A percentile compares a stretch with the other conserved stretches of the same genome.
phyloP scores from a whole-genome alignment of 2,329 filamentous ascomycete genomes.

The Alternaria hordeiaustralica region DNA sequence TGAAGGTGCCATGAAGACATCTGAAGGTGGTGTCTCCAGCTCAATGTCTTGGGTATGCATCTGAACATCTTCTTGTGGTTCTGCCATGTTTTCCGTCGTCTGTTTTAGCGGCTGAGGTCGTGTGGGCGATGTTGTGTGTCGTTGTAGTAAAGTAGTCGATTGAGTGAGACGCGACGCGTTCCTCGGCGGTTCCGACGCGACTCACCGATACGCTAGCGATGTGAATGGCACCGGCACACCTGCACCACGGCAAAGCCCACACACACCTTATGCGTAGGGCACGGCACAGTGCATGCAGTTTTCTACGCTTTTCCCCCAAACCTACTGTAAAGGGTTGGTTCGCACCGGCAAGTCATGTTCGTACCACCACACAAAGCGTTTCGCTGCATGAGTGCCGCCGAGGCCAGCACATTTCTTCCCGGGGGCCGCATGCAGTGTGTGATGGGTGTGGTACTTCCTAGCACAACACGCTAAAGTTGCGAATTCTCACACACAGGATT shows the following conservation, averaged over 20 bases:
- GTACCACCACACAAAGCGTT: slow-evolving; percentile 7
- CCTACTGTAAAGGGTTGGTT: slow-evolving; percentile 19
- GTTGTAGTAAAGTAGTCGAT: slow-evolving; percentile 9
- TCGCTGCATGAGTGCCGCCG: slow-evolving; percentile 5
- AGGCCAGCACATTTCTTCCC: not conserved
- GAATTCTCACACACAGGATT: not conserved
- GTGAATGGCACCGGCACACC: slow-evolving; percentile 5
- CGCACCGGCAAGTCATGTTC: not conserved
- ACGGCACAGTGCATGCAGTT: slow-evolving; percentile 33
- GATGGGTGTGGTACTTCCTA: not conserved
- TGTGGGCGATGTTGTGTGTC: not conserved
- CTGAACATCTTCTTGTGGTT: slow-evolving; percentile 35
- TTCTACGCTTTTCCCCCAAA: slow-evolving; percentile 17
- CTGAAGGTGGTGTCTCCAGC: slow-evolving; percentile 43
- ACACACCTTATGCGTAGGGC: slow-evolving; percentile 13
- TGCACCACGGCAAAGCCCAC: slow-evolving; percentile 3
- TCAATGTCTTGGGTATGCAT: slow-evolving; percentile 47
- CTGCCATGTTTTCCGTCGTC: slow-evolving; percentile 28
- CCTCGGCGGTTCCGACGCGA: slow-evolving; percentile 6
- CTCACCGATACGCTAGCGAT: slow-evolving; percentile 7
- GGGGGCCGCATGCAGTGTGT: not conserved
- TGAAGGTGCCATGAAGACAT: slow-evolving; percentile 57
- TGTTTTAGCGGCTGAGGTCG: not conserved
- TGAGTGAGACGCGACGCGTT: slow-evolving; percentile 25
- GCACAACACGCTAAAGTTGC: not conserved